Base-by-base conservation (phyloP, 2,329 filamentous ascomycete species). In the Aspergillus sp. region DNA sequence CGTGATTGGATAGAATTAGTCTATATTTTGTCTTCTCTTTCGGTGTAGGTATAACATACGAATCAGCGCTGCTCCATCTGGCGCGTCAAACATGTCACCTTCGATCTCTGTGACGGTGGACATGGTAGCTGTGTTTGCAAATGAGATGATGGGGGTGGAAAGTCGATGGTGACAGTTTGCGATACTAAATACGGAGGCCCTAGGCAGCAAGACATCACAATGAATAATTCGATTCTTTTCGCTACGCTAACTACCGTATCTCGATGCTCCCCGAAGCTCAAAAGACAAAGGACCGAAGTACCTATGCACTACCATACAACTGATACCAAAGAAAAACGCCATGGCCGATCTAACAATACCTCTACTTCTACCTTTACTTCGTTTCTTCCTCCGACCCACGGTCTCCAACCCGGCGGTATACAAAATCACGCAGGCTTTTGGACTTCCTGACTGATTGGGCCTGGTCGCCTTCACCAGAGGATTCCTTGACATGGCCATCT, bases 31-130 rank as follows among this genome's bases (percentile, higher is more conserved):
- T 12, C 7, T 7, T 20, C 17, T 2, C 37, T 3, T 20, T 5
- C 3, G 37, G 7, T 35, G 15, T 12, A 7, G 13, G 39, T 7
- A 7, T 13, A 9, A 61, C 62, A 13, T 59, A 73, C 71, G 80
- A 49, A 82, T 73, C 13, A 83, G 63, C 13, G 79, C 68, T 19
- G 73, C 67, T 45, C 70, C 63, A 30, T 71, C 59, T 0, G 79
- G 78, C 0, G 76, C 76, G 33, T 69, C 59, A 58, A 83, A 81
- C 35, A 84, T 69, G 56, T 79, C 67, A 45, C 77, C 77, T 41
- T 62, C 48, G 3, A 58, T 52, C 43, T 72, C 68, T 5, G 17
- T 53, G 22, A 70, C 55, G 22, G 50, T 56, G 35, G 46, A 22
- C 25, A 45, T 53, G 33, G 13, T 32, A 23, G 9, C 7, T n/a